Evolutionary conservation across 2,329 filamentous ascomycete genomes (phyloP).

Genomic region (Xylariaceae sp.): DNA sequence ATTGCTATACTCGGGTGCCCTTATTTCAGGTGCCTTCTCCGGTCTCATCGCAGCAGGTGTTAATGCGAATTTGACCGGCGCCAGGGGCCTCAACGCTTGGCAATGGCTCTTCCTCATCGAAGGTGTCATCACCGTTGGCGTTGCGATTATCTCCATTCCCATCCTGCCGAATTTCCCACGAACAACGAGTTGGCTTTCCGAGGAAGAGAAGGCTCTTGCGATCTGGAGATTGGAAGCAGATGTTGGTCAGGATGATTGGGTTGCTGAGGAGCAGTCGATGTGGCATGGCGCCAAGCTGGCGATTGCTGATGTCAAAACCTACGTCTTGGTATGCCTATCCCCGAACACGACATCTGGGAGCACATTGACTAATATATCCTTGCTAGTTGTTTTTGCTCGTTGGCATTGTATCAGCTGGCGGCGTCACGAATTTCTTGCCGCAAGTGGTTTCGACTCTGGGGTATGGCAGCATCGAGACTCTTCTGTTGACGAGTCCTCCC

Average conservation of each 20-base stretch:
- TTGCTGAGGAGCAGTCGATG: slow-evolving; percentile 51
- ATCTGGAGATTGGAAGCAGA: slow-evolving; percentile 59
- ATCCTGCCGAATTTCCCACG: slow-evolving; percentile 64
- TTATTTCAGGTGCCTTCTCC: slow-evolving; percentile 68
- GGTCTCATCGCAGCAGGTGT: slow-evolving; percentile 62
- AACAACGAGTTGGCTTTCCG: slow-evolving; percentile 51
- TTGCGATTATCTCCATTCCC: slow-evolving; percentile 53
- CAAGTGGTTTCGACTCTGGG: slow-evolving; percentile 64
- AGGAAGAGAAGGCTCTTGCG: slow-evolving; percentile 53
- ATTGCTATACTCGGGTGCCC: slow-evolving; percentile 60
- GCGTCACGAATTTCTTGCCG: slow-evolving; percentile 64
- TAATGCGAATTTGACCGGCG: slow-evolving; percentile 57
- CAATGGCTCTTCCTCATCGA: slow-evolving; percentile 67
- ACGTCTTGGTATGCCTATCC: slow-evolving; percentile 44
- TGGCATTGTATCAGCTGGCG: slow-evolving; percentile 51
- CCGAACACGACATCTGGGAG: not conserved
- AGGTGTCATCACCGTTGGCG: slow-evolving; percentile 56
- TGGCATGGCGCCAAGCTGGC: slow-evolving; percentile 51
- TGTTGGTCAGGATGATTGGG: slow-evolving; percentile 60
- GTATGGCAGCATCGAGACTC: slow-evolving; percentile 54
- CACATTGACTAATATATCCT: slow-evolving; percentile 4
- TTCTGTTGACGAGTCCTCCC: slow-evolving; percentile 60
- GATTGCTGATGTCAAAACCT: slow-evolving; percentile 55
- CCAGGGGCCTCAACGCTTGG: slow-evolving; percentile 54
- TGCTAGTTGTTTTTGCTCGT: slow-evolving; percentile 49